Evolutionary conservation across 1,284 basidiomycete species (phyloP).

Genomic region (Rhizopogon parksii): DNA sequence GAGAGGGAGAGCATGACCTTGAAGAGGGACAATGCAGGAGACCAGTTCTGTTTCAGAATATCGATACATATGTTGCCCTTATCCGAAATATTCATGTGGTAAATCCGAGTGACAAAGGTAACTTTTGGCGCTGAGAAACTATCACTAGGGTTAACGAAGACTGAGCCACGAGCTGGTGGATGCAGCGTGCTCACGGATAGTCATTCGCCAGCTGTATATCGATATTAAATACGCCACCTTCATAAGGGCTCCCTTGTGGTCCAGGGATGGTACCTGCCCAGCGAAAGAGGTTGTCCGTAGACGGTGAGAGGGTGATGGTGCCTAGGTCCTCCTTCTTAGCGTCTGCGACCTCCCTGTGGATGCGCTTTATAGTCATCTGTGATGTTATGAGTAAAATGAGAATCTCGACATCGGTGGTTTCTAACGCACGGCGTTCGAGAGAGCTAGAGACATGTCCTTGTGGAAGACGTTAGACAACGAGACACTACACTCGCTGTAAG

Average conservation of each 20-base stretch:
- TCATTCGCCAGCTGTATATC: conserved; percentile 67
- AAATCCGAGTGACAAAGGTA: conserved; percentile 75
- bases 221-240: conserved; percentile 78
- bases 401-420: too few species aligned
- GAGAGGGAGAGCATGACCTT: conserved; percentile 87
- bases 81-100: conserved; percentile 89
- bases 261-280: conserved; percentile 76
- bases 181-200: conserved; percentile 65
- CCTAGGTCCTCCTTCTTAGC: conserved; percentile 81
- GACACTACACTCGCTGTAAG: neutral
- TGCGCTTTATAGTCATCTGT: conserved; percentile 81
- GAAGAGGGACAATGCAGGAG: conserved; percentile 83
- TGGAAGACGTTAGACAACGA: neutral
- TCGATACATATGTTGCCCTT: conserved; percentile 70
- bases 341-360: conserved; percentile 82
- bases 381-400: conserved; percentile 10
- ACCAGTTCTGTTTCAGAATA: conserved; percentile 86
- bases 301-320: conserved; percentile 62
- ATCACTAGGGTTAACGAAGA: neutral
- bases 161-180: neutral
- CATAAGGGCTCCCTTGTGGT: conserved; percentile 81
- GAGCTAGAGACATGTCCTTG: conserved; percentile 20
- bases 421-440: conserved; percentile 17
- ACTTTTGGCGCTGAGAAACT: conserved; percentile 84
- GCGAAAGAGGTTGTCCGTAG: conserved; percentile 50